phyloP scores from a whole-genome alignment of 257 asterid species.

The Penstemon barbatus region DNA sequence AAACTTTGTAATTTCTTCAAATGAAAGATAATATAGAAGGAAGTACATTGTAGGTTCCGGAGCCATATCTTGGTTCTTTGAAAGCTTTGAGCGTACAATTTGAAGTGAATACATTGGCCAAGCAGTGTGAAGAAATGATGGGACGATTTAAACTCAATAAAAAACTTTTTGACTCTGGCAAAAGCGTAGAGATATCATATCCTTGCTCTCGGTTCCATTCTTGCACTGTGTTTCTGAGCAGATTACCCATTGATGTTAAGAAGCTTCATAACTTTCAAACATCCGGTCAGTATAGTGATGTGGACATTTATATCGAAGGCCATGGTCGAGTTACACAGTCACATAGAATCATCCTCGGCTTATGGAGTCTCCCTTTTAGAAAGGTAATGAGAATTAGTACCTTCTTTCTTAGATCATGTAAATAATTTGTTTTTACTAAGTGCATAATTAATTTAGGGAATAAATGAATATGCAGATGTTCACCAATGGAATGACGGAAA shows the following conservation, averaged over 20 bases:
- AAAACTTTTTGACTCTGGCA: constrained; percentile 67
- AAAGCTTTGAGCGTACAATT: constrained; percentile 65
- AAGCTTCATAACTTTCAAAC: constrained; percentile 57
- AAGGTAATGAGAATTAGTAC: constrained; percentile 53
- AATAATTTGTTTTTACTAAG: not conserved
- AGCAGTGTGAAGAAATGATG: constrained; percentile 76
- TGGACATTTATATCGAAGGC: constrained; percentile 69
- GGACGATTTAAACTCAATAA: constrained; percentile 68
- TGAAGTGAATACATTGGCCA: constrained; percentile 60
- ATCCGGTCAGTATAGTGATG: constrained; percentile 76
- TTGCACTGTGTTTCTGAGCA: constrained; percentile 51
- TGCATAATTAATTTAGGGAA: constrained; percentile 20
- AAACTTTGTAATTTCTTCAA: constrained; percentile 8
- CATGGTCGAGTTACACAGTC: constrained; percentile 56
- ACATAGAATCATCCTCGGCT: constrained; percentile 83
- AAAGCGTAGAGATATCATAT: constrained; percentile 71
- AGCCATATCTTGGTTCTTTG: constrained; percentile 59
- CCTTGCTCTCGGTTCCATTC: constrained; percentile 59
- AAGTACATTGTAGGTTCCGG: constrained; percentile 56
- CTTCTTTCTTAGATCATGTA: not conserved
- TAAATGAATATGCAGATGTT: constrained; percentile 68
- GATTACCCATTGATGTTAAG: constrained; percentile 64
- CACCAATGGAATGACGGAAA: constrained; percentile 97
- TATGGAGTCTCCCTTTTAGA: constrained; percentile 90
- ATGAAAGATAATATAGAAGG: not conserved